These are phyloP conservation scores for Rhynchospora breviuscula DNA, from an alignment of 176 grass and related monocot genomes.

Conservation along the genomic window DNA sequence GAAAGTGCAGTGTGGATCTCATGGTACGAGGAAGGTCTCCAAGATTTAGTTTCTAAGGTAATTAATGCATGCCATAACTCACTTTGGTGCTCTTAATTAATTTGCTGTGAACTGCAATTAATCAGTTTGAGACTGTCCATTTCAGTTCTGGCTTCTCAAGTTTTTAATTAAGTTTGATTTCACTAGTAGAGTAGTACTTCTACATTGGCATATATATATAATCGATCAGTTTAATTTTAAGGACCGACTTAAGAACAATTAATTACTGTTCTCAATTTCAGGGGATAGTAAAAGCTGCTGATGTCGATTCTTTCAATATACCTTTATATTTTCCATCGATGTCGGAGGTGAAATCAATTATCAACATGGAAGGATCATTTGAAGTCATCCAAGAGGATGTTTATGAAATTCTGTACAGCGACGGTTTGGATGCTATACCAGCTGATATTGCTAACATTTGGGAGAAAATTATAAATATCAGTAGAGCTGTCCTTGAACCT, in stretches of 20 bases:
- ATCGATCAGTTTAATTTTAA: too few species aligned
- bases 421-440: background rate
- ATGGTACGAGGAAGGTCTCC: background rate
- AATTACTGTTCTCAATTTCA: background rate
- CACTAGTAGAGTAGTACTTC: too few species aligned
- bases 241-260: too few species aligned
- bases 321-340: background rate
- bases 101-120: too few species aligned
- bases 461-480: background rate
- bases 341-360: conserved; percentile 13
- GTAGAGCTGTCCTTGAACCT: background rate
- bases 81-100: background rate
- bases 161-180: too few species aligned
- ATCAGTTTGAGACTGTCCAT: too few species aligned
- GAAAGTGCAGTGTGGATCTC: background rate
- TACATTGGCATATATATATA: too few species aligned
- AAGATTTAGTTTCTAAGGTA: background rate
- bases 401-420: background rate
- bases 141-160: too few species aligned
- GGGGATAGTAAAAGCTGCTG: conserved; percentile 9
- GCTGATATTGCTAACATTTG: background rate
- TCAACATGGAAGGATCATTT: conserved; percentile 11
- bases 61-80: background rate
- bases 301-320: conserved; percentile 24
- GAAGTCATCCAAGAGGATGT: background rate